Percentiles rank a stretch among this genome's conserved stretches.
Conservation (phyloP, 139 green algal genomes). For the Chlamydomonas urium region DNA sequence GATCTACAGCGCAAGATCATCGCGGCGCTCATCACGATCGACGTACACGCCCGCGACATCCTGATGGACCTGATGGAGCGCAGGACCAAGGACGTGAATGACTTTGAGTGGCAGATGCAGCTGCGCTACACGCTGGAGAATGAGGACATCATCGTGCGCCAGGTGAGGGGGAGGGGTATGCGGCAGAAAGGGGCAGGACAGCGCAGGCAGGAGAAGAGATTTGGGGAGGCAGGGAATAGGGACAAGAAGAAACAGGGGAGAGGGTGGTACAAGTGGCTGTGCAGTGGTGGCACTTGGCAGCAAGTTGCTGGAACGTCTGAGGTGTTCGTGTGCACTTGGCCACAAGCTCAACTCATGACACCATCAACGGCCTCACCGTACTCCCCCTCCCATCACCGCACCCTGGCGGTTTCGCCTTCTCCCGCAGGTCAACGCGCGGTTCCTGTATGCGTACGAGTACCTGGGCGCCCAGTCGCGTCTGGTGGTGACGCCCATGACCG, state of each 20-base stretch:
- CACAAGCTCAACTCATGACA: too few species aligned
- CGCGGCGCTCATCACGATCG: conserved; percentile 80
- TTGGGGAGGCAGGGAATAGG: too few species aligned
- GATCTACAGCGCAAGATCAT: conserved; percentile 60
- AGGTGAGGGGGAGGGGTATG: too few species aligned
- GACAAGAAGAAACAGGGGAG: too few species aligned
- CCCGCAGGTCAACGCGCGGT: conserved; percentile 64
- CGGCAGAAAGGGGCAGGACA: too few species aligned
- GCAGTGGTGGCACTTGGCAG: too few species aligned
- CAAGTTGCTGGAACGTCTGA: too few species aligned
- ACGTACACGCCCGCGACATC: conserved; percentile 81
- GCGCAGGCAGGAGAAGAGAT: too few species aligned
- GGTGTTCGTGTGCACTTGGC: too few species aligned
- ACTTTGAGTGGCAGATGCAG: conserved; percentile 88
- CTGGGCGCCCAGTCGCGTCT: conserved; percentile 76
- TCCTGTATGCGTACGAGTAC: conserved; percentile 87
- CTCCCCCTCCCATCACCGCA: neutral
- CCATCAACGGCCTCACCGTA: neutral
- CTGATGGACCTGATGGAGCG: conserved; percentile 56
- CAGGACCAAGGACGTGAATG: conserved; percentile 39
- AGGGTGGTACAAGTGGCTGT: too few species aligned
- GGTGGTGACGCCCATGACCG: conserved; percentile 85
- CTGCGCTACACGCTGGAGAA: conserved; percentile 68
- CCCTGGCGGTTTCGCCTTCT: neutral
- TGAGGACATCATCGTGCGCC: conserved; percentile 56